phyloP scores from a whole-genome alignment of 176 grass and related monocot genomes.

The Avena sativa region DNA sequence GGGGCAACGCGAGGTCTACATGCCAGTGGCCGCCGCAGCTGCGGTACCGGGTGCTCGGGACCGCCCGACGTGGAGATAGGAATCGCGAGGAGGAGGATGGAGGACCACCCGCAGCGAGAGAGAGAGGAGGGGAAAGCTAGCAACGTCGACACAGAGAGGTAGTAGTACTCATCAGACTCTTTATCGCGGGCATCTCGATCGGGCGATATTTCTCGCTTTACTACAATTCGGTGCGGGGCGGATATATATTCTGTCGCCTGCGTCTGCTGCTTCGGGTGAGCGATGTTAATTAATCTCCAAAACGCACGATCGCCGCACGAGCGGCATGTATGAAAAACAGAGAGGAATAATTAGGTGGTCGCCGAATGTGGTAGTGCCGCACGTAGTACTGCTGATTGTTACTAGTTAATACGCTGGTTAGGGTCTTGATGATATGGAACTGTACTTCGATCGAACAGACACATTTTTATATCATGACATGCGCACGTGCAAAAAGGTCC shows the following conservation, averaged over 20 bases:
- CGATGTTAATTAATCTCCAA: background rate
- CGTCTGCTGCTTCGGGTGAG: background rate
- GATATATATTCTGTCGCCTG: slow-evolving; percentile 23
- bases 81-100: slow-evolving; percentile 19
- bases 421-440: background rate
- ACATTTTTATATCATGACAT: background rate
- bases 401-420: background rate
- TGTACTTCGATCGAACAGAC: too few relatives aligned
- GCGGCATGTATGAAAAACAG: background rate
- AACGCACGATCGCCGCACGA: background rate
- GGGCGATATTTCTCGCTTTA: slow-evolving; percentile 1
- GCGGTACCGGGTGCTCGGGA: background rate
- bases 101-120: slow-evolving; percentile 6
- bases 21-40: slow-evolving; percentile 19
- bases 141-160: slow-evolving; percentile 7
- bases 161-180: background rate
- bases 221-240: background rate
- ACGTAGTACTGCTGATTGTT: background rate
- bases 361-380: background rate
- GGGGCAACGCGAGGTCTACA: background rate
- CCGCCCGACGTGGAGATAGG: slow-evolving; percentile 29
- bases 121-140: background rate
- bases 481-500: background rate
- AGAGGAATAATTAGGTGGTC: background rate
- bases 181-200: slow-evolving; percentile 33